phyloP scores from a whole-genome alignment of 2,329 filamentous ascomycete species.

The Ophiocordyceps camponoti-leonardi region DNA sequence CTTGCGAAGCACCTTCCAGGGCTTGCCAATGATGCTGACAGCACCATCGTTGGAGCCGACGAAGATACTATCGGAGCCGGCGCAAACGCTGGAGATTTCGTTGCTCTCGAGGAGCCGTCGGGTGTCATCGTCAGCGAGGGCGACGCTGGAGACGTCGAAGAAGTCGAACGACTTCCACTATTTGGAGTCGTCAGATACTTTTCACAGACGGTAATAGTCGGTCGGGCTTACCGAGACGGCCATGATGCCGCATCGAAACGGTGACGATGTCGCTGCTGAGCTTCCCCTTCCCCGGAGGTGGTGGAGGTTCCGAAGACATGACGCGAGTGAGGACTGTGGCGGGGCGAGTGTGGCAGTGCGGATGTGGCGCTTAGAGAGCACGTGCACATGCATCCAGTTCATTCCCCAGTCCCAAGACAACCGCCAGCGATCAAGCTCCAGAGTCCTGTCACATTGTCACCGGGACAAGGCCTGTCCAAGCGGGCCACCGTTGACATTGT shows the following conservation, averaged over 20 bases:
- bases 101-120: constrained; percentile 65
- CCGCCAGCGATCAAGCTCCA: too few relatives aligned
- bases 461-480: too few relatives aligned
- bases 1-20: constrained; percentile 71
- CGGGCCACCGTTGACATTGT: too few relatives aligned
- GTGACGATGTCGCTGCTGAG: neutral
- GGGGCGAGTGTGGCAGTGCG: too few relatives aligned
- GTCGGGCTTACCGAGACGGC: constrained; percentile 7
- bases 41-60: constrained; percentile 71
- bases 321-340: neutral
- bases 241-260: constrained; percentile 7
- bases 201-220: neutral
- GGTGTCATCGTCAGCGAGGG: constrained; percentile 63
- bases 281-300: neutral
- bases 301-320: neutral
- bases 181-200: neutral
- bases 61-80: constrained; percentile 79
- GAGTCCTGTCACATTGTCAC: too few relatives aligned
- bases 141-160: constrained; percentile 84
- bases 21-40: constrained; percentile 72
- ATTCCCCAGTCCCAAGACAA: too few relatives aligned
- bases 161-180: constrained; percentile 99
- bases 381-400: too few relatives aligned
- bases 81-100: constrained; percentile 68
- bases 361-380: too few relatives aligned